A percentile compares a stretch with the other conserved stretches of the same genome.
phyloP scores from a whole-genome alignment of 495 filamentous ascomycete species.

The Xylaria castorea region DNA sequence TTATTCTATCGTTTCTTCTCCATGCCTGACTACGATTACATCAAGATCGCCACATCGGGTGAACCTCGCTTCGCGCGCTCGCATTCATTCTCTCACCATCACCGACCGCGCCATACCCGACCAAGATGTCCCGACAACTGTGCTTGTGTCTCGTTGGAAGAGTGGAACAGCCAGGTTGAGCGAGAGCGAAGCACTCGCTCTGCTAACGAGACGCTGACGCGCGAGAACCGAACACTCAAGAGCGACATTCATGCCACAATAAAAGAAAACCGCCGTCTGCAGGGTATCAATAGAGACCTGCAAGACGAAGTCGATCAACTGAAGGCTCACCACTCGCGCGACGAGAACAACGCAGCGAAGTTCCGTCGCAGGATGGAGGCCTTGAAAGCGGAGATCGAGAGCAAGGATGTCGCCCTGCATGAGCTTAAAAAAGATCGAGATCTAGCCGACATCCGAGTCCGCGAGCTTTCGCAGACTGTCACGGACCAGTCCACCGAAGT shows the following conservation, averaged over 20 bases:
- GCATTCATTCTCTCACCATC: conserved; percentile 34
- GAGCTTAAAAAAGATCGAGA: conserved; percentile 29
- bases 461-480: conserved; percentile 31
- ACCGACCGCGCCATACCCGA: conserved; percentile 28
- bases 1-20: conserved; percentile 20
- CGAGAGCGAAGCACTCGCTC: conserved; percentile 30
- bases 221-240: conserved; percentile 38
- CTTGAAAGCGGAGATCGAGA: conserved; percentile 32
- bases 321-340: conserved; percentile 24
- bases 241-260: conserved; percentile 20
- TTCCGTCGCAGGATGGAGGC: conserved; percentile 27
- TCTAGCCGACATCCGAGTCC: conserved; percentile 15
- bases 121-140: conserved; percentile 37
- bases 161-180: conserved; percentile 34
- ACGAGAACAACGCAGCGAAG: conserved; percentile 25
- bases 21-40: conserved; percentile 36
- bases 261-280: conserved; percentile 30
- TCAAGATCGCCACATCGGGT: conserved; percentile 28
- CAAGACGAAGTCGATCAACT: conserved; percentile 1
- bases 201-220: conserved; percentile 28
- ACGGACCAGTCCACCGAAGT: conserved; percentile 11
- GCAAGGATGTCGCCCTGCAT: conserved; percentile 27
- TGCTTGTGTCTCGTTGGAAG: conserved; percentile 34
- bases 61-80: conserved; percentile 30
- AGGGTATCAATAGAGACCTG: conserved; percentile 28